Evolutionary conservation across 345 rosid species (phyloP), one percentile per base, ranked within the genome.

Genomic region (Rhodamnia argentea): DNA sequence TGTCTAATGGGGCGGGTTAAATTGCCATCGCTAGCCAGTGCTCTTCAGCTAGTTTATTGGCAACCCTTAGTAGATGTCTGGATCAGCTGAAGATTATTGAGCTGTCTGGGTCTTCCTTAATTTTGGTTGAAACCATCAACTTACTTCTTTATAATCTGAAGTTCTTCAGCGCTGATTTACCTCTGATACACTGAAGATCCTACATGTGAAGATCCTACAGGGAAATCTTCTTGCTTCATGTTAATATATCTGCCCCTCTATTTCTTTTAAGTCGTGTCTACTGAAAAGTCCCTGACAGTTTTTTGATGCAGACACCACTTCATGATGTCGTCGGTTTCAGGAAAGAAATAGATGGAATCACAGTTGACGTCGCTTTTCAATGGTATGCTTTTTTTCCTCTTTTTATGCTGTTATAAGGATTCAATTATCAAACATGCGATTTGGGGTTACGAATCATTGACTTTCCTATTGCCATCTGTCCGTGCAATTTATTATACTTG

Each of bases 281-380:
- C 62, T 84, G 84, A 88, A 84, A 82, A 86, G 84, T 85, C 85
- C 83, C 89, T 92, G 85, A 85, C 83, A 60, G 74, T 82, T 93
- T 81, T 89, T 91, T 92, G 88, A 58, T 87, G 62, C 93, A 96
- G 99, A 93, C 84, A 84, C 92, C 98, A 10, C 93, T 98, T 87
- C 99, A 95, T 90, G 98, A 96, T 53, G 97, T 97, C 85, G 92
- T 96, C 86, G 91, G 96, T 84, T 93, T 96, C 88, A 91, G 95
- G 83, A 94, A 89, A 85, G 94, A 94, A 89, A 86, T 89, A 52
- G 95, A 93, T 83, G 99, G 96, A 85, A 88, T 95, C 84, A 88
- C 93, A 12, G 83, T 96, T 78, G 98, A 96, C 83, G 90, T 94
- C 86, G 97, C 99, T 85, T 94, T 97, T 37, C 99, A 97, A 86